Evolutionary conservation across 2,329 filamentous ascomycete species (phyloP).

Genomic region (Pseudogymnoascus sp.): DNA sequence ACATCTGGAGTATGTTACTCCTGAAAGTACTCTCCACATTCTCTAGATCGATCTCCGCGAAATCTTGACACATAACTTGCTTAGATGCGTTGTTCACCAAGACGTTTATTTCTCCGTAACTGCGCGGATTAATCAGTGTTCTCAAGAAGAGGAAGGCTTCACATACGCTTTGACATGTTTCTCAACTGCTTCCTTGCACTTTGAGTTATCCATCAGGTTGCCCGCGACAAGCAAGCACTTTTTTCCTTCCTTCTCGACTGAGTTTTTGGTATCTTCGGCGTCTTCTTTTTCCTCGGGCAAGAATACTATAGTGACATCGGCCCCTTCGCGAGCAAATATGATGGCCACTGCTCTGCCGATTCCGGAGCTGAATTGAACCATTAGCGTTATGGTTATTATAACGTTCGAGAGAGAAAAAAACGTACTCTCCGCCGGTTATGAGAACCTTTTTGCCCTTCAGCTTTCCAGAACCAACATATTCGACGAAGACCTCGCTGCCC

Average conservation of each 20-base stretch:
- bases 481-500: not conserved
- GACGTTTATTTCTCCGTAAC: conserved; percentile 3
- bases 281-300: conserved; percentile 62
- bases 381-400: not conserved
- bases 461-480: not conserved
- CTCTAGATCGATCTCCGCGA: not conserved
- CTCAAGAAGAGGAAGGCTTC: not conserved
- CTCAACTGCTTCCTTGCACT: conserved; percentile 5
- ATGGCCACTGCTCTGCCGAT: conserved; percentile 52
- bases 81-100: conserved; percentile 9
- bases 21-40: not conserved
- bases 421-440: conserved; percentile 49
- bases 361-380: conserved; percentile 31
- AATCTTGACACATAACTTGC: conserved; percentile 1
- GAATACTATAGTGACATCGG: conserved; percentile 43
- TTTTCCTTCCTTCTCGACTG: conserved; percentile 53
- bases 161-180: not conserved
- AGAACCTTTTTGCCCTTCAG: conserved; percentile 35
- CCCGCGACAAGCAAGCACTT: not conserved
- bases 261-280: conserved; percentile 61
- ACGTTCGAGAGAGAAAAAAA: not conserved
- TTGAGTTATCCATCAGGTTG: not conserved
- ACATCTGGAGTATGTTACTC: not conserved
- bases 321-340: conserved; percentile 56
- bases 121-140: not conserved